phyloP scores from a whole-genome alignment of 2,329 filamentous ascomycete genomes.

The Aspergillus chevalieri region DNA sequence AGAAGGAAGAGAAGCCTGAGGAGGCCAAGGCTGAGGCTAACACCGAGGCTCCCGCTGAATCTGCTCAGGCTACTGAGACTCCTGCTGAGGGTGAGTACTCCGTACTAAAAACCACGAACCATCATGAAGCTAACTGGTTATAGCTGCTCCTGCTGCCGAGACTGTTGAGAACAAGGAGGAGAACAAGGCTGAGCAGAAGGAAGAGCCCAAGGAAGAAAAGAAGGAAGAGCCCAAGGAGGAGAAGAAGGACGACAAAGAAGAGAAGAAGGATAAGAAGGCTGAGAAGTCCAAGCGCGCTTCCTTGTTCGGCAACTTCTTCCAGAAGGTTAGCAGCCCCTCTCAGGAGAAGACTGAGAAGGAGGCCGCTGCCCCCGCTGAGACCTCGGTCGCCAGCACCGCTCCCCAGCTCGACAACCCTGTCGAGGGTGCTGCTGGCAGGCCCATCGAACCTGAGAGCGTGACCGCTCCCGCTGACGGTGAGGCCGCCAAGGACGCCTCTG shows the following conservation, averaged over 20 bases:
- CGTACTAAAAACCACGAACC: conserved; percentile 19
- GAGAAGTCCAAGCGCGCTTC: conserved; percentile 71
- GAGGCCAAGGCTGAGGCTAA: conserved; percentile 26
- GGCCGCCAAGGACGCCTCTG: conserved; percentile 25
- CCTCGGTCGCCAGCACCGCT: conserved; percentile 43
- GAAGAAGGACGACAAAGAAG: conserved; percentile 39
- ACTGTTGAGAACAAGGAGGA: conserved; percentile 5
- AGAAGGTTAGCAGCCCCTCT: conserved; percentile 55
- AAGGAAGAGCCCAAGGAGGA: conserved; percentile 8
- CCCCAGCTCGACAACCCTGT: conserved; percentile 44
- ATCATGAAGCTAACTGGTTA: conserved; percentile 11
- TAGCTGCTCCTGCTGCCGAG: conserved; percentile 26
- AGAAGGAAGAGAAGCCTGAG: conserved; percentile 44
- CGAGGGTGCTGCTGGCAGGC: conserved; percentile 32
- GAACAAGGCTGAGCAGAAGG: conserved; percentile 37
- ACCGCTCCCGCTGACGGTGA: conserved; percentile 40
- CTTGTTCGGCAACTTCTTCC: conserved; percentile 70
- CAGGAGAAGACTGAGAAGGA: conserved; percentile 45
- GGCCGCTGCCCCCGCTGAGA: conserved; percentile 43
- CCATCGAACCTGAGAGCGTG: conserved; percentile 36
- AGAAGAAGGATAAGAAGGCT: conserved; percentile 35
- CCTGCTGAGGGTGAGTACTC: conserved; percentile 14
- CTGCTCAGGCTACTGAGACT: conserved; percentile 8
- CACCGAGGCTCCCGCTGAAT: conserved; percentile 42
- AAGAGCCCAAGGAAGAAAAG: conserved; percentile 6